Evolutionary conservation across 163 green algal genomes (phyloP), one percentile per base, ranked within the genome.

Genomic region (Picocystis sp.): DNA sequence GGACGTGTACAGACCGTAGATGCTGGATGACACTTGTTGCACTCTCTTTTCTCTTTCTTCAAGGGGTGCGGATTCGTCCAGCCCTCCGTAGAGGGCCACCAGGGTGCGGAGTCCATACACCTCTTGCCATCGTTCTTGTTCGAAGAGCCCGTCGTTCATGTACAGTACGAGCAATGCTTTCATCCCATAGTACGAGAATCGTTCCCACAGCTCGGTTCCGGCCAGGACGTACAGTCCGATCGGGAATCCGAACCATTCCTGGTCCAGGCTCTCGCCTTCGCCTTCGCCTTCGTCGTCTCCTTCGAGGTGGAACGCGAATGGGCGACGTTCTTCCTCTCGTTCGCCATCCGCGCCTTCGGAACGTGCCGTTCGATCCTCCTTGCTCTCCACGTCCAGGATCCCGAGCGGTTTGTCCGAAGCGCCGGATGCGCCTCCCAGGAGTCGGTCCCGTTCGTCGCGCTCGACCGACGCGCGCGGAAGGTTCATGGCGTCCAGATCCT

Each of bases 151-250:
- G 22, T 62, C 41, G 12, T 42, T 55, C n/a, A 62, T 35, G 53
- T 67, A 69, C 34, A 64, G 35, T 11, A 64, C 56, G 19, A 69
- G 52, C 1, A 64, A 15, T 43, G 62, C 58, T 9, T 57, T 45
- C 62, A 64, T 63, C 1, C 50, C 56, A 43, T 69, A 69, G 25
- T 64, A 69, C 0, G 19, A 42, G 45, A 65, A 69, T 13, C 62
- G 43, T 43, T 69, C 62, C 49, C 56, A 69, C 9, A 50, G 45
- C 42, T 69, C 62, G 19, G 56, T 61, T 0, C 35, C 49, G 25
- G 35, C 25, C 9, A 69, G 42, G 2, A 53, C 24, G 13, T 50
- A 22, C 11, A 66, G 38, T 9, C 53, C 60, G 12, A 24, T 10
- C 3, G 60, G 60, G 5, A 38, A 38, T 38, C 29, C 29, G 29